These are phyloP conservation scores for Paecilomyces fulvus DNA, from an alignment of 2,329 filamentous ascomycete genomes.

Conservation along the genomic window DNA sequence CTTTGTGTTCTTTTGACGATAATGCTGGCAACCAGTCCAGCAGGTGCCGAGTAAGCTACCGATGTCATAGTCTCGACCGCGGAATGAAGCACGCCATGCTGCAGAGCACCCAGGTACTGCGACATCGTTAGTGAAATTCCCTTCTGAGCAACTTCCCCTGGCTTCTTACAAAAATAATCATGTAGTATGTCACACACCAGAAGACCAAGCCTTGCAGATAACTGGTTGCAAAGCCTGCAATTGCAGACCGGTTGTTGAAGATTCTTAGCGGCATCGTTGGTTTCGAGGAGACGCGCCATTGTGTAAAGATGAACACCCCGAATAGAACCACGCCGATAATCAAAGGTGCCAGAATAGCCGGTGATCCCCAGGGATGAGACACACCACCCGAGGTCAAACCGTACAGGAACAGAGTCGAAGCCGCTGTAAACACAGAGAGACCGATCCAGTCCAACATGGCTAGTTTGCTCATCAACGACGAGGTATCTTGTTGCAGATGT, in stretches of 20 bases:
- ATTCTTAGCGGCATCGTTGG: neutral
- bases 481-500: neutral
- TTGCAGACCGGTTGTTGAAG: neutral
- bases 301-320: neutral
- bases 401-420: neutral
- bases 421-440: neutral
- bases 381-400: neutral
- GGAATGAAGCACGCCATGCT: neutral
- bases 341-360: neutral
- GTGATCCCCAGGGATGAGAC: neutral
- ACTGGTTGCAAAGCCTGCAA: neutral
- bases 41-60: neutral
- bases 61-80: neutral
- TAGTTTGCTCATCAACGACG: neutral
- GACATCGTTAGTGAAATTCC: neutral
- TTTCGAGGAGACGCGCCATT: neutral
- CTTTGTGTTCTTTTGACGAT: neutral
- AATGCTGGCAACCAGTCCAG: neutral
- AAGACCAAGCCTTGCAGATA: neutral
- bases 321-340: neutral
- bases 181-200: neutral
- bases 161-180: neutral
- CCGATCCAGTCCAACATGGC: neutral
- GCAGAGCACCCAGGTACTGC: neutral
- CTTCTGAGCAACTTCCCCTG: neutral